Base-by-base conservation (phyloP, 2,329 filamentous ascomycete genomes). In the Fusarium sp. region DNA sequence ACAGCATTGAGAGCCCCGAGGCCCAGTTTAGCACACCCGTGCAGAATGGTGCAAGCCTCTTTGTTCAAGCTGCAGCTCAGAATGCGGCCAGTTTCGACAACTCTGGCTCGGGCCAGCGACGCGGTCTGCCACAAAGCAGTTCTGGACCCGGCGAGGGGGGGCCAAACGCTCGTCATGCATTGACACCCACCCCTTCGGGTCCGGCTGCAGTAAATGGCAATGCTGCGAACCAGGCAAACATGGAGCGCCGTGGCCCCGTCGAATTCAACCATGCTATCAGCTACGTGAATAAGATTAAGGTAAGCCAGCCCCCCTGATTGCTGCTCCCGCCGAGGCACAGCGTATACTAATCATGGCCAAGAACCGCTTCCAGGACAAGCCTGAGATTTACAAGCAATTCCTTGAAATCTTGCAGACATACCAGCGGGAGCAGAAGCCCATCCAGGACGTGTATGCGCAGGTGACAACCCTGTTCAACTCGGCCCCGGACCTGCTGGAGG, bases 231-330 rank as follows among this genome's bases (percentile, higher is more conserved):
- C 83, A 92, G 84, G 85, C 89, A 82, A 85, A 89, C 83, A 85
- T 94, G 81, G 95, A 97, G 82, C 97, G 97, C 80, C 91, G 95
- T 65, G 96, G 95, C 0, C 97, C 97, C 1, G 97, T 99, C 20
- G 97, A 99, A 81, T 99, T 99, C 83, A 99, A 99, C 81, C 97
- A 99, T 84, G 97, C 97, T 1, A 99, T 99, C 74, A 98, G 95
- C 82, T 99, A 99, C 80, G 97, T 99, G 64, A 99, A 99, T 82
- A 99, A 99, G 85, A 99, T 99, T 79, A 99, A 99, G 92, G 95
- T 97, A 85, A 82, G 89, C 78, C 35, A 56, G 89, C 78, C 35
- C 57, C 63, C 61, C 57, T 38, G 68, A 52, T 68, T 38, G n/a
- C 10, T n/a, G 2, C 22, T 10, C 20, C 20, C 40, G 35, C 13